Evolutionary conservation across 495 filamentous ascomycete genomes (phyloP).

Genomic region (Paragyromitra xinjiangensis): DNA sequence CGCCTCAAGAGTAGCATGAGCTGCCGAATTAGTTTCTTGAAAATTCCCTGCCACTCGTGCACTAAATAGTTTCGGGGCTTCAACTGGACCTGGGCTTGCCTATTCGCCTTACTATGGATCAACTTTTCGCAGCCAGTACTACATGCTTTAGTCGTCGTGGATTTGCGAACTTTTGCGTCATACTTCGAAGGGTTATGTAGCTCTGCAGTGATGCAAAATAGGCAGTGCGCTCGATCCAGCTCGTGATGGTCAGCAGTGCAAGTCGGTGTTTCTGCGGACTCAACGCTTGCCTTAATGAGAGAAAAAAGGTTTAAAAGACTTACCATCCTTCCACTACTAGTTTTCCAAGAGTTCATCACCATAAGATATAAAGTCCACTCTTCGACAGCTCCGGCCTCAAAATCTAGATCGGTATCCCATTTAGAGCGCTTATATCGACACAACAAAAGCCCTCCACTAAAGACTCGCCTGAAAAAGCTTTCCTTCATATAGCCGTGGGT

Average conservation of each 20-base stretch:
- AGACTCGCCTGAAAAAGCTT: neutral
- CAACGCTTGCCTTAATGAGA: neutral
- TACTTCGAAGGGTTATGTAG: neutral
- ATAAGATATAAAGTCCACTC: neutral
- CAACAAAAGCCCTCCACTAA: neutral
- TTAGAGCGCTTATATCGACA: neutral
- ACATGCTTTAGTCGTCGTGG: neutral
- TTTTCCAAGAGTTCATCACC: neutral
- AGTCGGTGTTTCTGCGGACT: neutral
- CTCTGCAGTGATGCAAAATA: slow-evolving; percentile 20
- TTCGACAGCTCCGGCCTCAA: neutral
- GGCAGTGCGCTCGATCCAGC: neutral
- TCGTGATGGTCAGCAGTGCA: neutral
- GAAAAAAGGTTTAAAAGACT: neutral
- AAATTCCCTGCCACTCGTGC: neutral
- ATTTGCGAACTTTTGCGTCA: neutral
- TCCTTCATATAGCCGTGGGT: neutral
- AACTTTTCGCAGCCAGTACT: neutral
- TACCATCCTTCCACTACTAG: neutral
- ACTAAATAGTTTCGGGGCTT: neutral
- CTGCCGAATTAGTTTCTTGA: too few species aligned
- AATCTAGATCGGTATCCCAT: neutral
- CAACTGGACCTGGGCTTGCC: neutral
- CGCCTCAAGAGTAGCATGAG: neutral
- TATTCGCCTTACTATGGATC: neutral